Evolutionary conservation across 1,284 basidiomycete species (phyloP), one percentile per base, ranked within the genome.

Genomic region (Tylopilus sp.): DNA sequence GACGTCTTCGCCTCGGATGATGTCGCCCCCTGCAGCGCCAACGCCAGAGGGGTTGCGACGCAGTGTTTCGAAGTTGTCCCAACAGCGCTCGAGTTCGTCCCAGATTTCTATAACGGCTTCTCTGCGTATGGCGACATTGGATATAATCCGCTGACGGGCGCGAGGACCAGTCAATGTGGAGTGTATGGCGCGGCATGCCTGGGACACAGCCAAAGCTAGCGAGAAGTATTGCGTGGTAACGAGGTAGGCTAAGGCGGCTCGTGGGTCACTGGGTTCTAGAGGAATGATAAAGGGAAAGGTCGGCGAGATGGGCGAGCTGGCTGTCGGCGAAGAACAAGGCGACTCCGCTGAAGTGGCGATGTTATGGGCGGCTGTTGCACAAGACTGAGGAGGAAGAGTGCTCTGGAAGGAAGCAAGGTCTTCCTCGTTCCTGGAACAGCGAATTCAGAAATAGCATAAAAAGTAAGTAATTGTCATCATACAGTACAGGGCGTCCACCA

Each of bases 401-500:
- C 72, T 72, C 59, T 90, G 82, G 62, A 92, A 89, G 0, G 77
- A 67, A 13, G 33, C 18, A 12, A 68, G 55, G 41, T 67, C 67
- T 25, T 68, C 66, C 4, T 63, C 59, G 10, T 58, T 44, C 40
- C 64, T 70, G 33, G 19, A 44, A 42, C 6, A 19, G 8, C 0
- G 31, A 34, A n/a, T n/a, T 67, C 23, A 57, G 56, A 42, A 8
- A 41, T 5, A 12, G 21, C 6, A 44, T n/a, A 34, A 25, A 44
- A 43, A 37, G 15, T 23, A 33, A 41, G 30, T 23, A 15, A 33
- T n/a, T 35, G 25, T 33, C 15, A 16, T 63, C 87, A 59, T 70
- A 88, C 87, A 90, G 65, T 44, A 84, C 71, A 39, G 94, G 74
- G 31, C 87, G 82, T 9, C 88, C 86, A 28, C 92, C 92, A 49